These are phyloP conservation scores for Candida glucosophila DNA, from an alignment of 1,139 yeast species.

Conservation along the genomic window DNA sequence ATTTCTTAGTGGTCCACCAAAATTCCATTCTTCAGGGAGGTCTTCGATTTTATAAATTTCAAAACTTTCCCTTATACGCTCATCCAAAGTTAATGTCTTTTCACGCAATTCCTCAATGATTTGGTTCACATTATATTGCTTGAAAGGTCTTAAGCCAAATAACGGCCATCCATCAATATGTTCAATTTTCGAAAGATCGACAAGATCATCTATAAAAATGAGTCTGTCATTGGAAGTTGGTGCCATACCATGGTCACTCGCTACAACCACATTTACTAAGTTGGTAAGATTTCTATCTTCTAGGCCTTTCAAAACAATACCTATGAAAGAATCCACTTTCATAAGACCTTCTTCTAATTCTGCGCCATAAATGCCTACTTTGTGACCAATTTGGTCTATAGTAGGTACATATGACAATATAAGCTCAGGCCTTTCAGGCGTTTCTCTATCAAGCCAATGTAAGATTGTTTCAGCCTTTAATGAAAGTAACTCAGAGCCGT, in stretches of 20 bases:
- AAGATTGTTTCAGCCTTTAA: conserved; percentile 50
- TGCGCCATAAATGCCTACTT: conserved; percentile 56
- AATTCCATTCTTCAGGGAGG: conserved; percentile 56
- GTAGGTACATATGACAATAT: conserved; percentile 77
- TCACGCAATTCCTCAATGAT: conserved; percentile 11
- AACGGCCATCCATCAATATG: conserved; percentile 88
- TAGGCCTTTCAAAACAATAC: conserved; percentile 39
- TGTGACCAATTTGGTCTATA: conserved; percentile 69
- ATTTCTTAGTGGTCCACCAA: conserved; percentile 42
- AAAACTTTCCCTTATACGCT: conserved; percentile 24
- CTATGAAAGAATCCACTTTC: conserved; percentile 60
- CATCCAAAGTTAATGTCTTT: conserved; percentile 17
- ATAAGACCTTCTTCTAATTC: conserved; percentile 46
- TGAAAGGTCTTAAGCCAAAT: conserved; percentile 60
- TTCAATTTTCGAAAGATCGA: conserved; percentile 46
- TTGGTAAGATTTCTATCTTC: conserved; percentile 46
- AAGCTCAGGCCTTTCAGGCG: conserved; percentile 59
- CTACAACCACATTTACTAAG: conserved; percentile 65
- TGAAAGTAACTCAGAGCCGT: conserved; percentile 53
- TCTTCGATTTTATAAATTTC: conserved; percentile 47
- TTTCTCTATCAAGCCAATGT: conserved; percentile 53
- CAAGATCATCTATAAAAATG: conserved; percentile 59
- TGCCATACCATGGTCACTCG: conserved; percentile 93
- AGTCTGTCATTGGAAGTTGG: conserved; percentile 66
- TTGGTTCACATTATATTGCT: conserved; percentile 16